Conservation (phyloP, 768 basidiomycete species). For the Paxillus involutus region DNA sequence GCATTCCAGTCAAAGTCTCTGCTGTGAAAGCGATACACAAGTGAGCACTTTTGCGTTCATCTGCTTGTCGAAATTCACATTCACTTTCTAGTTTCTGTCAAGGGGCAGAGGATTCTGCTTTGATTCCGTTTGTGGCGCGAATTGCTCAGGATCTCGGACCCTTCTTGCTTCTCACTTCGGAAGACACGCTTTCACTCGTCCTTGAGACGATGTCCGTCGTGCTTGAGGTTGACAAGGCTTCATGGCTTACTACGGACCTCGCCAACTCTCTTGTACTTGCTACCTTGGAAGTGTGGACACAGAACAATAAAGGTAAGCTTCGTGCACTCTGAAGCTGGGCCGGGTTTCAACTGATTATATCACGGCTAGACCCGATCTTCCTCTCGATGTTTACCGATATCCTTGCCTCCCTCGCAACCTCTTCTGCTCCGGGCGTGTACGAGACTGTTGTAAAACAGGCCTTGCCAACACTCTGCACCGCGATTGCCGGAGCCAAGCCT, state of each 20-base stretch:
- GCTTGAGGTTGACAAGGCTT: conserved; percentile 68
- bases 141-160: conserved; percentile 84
- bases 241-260: conserved; percentile 70
- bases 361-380: conserved; percentile 77
- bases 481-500: conserved; percentile 56
- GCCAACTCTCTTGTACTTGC: conserved; percentile 65
- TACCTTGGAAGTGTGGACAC: conserved; percentile 79
- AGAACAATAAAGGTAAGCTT: conserved; percentile 76
- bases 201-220: conserved; percentile 84
- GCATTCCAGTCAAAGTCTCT: conserved; percentile 89
- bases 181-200: conserved; percentile 87
- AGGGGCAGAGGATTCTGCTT: conserved; percentile 52
- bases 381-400: conserved; percentile 84
- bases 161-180: conserved; percentile 74
- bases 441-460: conserved; percentile 70
- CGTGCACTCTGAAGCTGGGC: background rate
- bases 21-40: conserved; percentile 93
- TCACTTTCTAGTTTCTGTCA: conserved; percentile 63
- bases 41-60: conserved; percentile 45
- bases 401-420: conserved; percentile 64
- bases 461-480: conserved; percentile 68
- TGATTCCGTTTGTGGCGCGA: conserved; percentile 64
- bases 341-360: conserved; percentile 1
- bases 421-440: conserved; percentile 61
- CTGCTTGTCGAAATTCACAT: conserved; percentile 3